phyloP scores from a whole-genome alignment of 306 rosid genomes.

The Geum urbanum region DNA sequence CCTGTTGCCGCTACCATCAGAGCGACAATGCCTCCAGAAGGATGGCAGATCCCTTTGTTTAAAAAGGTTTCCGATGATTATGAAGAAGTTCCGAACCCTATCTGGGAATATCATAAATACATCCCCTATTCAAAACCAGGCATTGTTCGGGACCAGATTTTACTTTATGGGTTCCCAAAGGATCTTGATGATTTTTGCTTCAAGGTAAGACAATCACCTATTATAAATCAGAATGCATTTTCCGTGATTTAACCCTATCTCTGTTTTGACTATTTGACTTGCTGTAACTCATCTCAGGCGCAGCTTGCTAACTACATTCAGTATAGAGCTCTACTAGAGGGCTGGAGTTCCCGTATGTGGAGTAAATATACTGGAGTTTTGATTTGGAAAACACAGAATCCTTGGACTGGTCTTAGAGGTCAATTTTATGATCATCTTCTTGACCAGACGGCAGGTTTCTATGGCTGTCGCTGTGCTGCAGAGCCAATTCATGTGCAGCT shows the following conservation, averaged over 20 bases:
- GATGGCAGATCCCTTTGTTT: constrained; percentile 81
- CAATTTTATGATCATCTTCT: constrained; percentile 94
- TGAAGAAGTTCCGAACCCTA: constrained; percentile 85
- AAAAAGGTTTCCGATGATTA: constrained; percentile 59
- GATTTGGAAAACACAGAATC: constrained; percentile 96
- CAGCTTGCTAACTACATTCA: constrained; percentile 88
- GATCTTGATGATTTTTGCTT: constrained; percentile 91
- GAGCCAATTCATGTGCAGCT: constrained; percentile 92
- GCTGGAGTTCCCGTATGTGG: constrained; percentile 93
- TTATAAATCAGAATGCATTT: constrained; percentile 20
- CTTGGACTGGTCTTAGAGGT: constrained; percentile 97
- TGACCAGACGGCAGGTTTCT: constrained; percentile 93
- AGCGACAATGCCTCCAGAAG: constrained; percentile 90
- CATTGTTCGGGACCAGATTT: constrained; percentile 82
- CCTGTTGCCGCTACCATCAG: constrained; percentile 90
- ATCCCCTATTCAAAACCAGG: constrained; percentile 84
- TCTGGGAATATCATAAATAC: constrained; percentile 93
- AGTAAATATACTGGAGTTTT: constrained; percentile 85
- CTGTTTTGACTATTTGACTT: constrained; percentile 20
- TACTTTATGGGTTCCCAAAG: constrained; percentile 65
- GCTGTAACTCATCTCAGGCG: constrained; percentile 47
- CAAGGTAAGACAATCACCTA: constrained; percentile 45
- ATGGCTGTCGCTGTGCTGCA: constrained; percentile 85
- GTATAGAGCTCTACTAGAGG: constrained; percentile 89
- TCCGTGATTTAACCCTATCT: not conserved